Conservation (phyloP, 192 early-diverging fungal species). For the Gamsiella multidivaricata region DNA sequence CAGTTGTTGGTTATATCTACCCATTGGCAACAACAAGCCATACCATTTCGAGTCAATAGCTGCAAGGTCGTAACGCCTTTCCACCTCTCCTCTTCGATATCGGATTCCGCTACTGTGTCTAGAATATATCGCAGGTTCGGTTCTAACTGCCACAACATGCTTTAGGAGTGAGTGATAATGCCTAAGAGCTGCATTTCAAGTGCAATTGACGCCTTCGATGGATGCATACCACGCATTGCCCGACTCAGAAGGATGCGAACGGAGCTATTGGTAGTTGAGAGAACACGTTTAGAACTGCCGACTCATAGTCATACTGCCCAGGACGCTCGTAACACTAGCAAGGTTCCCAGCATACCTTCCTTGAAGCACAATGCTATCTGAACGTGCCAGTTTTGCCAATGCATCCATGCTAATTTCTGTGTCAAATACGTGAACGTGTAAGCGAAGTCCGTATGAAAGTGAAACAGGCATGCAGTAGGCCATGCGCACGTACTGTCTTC, state of each 20-base stretch:
- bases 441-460: background rate
- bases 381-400: conserved; percentile 58
- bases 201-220: no score
- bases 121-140: conserved; percentile 67
- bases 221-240: conserved; percentile 74
- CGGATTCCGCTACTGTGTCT: conserved; percentile 59
- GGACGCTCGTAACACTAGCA: background rate
- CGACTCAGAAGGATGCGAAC: conserved; percentile 78
- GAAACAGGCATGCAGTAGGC: background rate
- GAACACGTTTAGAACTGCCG: conserved; percentile 1
- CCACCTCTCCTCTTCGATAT: conserved; percentile 58
- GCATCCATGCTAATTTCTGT: conserved; percentile 62
- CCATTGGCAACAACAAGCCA: no score
- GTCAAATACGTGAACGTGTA: background rate
- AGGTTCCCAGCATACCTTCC: conserved; percentile 56
- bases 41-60: conserved; percentile 72
- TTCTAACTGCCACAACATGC: no score
- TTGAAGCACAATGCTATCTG: conserved; percentile 60
- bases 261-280: conserved; percentile 57
- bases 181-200: background rate
- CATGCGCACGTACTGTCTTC: conserved; percentile 45
- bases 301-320: no score
- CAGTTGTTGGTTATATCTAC: no score
- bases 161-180: background rate
- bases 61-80: conserved; percentile 75